Base-by-base conservation (phyloP, 2,329 filamentous ascomycete genomes). In the Pseudogymnoascus sp. region DNA sequence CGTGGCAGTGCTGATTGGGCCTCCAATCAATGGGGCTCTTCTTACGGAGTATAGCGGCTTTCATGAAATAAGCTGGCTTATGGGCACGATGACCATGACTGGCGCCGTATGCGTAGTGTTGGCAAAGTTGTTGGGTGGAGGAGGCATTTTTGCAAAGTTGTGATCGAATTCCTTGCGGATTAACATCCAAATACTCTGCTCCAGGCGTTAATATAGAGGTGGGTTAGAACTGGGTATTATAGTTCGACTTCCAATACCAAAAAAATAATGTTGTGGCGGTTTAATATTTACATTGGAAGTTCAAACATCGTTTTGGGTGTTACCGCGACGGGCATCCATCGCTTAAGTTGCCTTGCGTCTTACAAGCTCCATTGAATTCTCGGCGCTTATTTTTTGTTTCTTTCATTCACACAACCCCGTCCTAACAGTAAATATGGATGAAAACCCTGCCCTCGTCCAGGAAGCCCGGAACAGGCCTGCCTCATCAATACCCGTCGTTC, bases 21-120 rank as follows among this genome's bases (percentile, higher is more conserved):
- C 81, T 24, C 89, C 89, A 0, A 87, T 91, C 66, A 87, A 81
- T 6, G 87, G 88, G 12, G 85, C 83, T 8, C 78, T 89, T 24
- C 77, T 88, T 7, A 73, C 72, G 8, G 73, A 75, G 2, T 79
- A 83, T 67, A 66, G 80, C 35, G 84, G 84, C 2, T 72, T 66
- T 38, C 31, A 65, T 22, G 60, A 71, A 61, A 65, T 67, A 28
- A 61, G 64, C 6, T 67, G 64, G 14, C 70, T 72, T 26, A 71
- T 70, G 64, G 71, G 68, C 2, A 59, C 67, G 6, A 11, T 71
- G 26, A 66, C 69, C n/a, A 28, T 71, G 31, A 37, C 60, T 10
- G 70, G 70, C n/a, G 63, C 38, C 2, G 43, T 65, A 22, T 26
- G 19, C 12, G 40, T 63, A 10, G 26, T 65, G 37, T 26, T 65